Evolutionary conservation across 371 early-diverging fungal genomes (phyloP), one percentile per base, ranked within the genome.

Genomic region (Apophysomyces ossiformis): DNA sequence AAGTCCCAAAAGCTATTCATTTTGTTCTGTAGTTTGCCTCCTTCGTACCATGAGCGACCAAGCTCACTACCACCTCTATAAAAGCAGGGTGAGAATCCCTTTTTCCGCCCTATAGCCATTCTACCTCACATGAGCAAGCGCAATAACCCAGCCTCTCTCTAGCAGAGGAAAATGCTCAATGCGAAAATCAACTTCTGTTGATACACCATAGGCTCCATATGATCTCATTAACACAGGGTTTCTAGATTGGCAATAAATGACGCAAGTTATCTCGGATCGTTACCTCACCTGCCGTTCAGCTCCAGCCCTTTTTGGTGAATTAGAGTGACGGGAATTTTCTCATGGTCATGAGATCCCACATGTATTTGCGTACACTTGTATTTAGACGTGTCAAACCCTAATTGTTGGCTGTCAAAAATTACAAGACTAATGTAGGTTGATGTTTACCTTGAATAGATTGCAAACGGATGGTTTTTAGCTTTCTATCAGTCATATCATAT

Each of bases 141-240:
- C 93, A 71, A 95, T 87, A 18, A 89, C 77, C 92, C 93, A 95
- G 1, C 94, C 94, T 38, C 93, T 83, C 37, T 87, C 85, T 46
- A 96, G 68, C 18, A 94, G 70, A 18, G 93, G 90, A 21, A 95
- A 83, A 61, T 90, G 79, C 50, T 94, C 93, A n/a, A 92, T 77
- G 6, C 93, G 83, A 58, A 96, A 94, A 58, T 87, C 89, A n/a
- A 90, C 87, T 38, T 94, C 93, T 0, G 92, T 81, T 0, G 89
- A 76, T 0, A 90, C 82, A 15, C 96, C 96, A 69, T 96, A 96
- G 11, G 95, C 92, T 26, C 96, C 96, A 70, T 96, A 96, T 0
- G 89, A 88, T 7, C 89, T 86, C 73, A 94, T 77, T 37, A 91
- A 63, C 0, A 92, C 84, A 0, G 95, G 94, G 39, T 89, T 92